A percentile compares a stretch with the other conserved stretches of the same genome.
Evolutionary conservation across 1,284 basidiomycete genomes (phyloP).

Genomic region (Rugosomyces carneus): DNA sequence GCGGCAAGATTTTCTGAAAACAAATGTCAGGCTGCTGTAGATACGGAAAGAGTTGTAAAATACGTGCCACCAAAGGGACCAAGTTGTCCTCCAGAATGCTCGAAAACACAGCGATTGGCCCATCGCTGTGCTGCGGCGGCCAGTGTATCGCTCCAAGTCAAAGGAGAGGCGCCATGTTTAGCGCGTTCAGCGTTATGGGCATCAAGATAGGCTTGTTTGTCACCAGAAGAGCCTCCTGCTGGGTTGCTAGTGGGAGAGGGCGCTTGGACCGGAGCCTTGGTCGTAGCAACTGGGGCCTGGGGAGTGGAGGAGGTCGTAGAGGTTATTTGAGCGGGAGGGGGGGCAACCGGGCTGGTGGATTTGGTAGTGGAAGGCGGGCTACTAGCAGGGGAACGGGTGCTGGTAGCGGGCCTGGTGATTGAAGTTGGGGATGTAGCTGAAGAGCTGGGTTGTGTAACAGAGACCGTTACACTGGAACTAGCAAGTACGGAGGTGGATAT

Average conservation of each 20-base stretch:
- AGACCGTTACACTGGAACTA: not conserved
- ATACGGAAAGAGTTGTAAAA: not conserved
- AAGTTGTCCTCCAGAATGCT: slow-evolving; percentile 58
- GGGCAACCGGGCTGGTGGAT: slow-evolving; percentile 1
- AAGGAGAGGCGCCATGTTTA: slow-evolving; percentile 48
- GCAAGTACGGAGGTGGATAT: not conserved
- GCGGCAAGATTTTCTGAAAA: slow-evolving; percentile 60
- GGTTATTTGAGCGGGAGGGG: slow-evolving; percentile 9
- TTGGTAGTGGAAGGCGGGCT: slow-evolving; percentile 1
- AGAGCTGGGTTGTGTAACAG: not conserved
- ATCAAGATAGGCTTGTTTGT: slow-evolving; percentile 42
- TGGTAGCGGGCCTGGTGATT: slow-evolving; percentile 11
- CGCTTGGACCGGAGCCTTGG: slow-evolving; percentile 13
- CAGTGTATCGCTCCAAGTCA: slow-evolving; percentile 54
- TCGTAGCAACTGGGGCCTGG: slow-evolving; percentile 17
- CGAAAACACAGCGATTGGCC: slow-evolving; percentile 56
- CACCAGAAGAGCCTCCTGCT: slow-evolving; percentile 24
- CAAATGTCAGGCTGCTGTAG: not conserved
- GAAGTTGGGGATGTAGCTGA: not conserved
- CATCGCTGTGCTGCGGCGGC: slow-evolving; percentile 55
- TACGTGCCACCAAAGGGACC: slow-evolving; percentile 53
- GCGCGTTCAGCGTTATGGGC: slow-evolving; percentile 57
- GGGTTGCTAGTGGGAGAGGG: slow-evolving; percentile 7
- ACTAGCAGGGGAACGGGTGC: slow-evolving; percentile 1
- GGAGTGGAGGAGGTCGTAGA: slow-evolving; percentile 14